Base-by-base conservation (phyloP, 768 basidiomycete genomes). In the Stropharia rugosoannulata region DNA sequence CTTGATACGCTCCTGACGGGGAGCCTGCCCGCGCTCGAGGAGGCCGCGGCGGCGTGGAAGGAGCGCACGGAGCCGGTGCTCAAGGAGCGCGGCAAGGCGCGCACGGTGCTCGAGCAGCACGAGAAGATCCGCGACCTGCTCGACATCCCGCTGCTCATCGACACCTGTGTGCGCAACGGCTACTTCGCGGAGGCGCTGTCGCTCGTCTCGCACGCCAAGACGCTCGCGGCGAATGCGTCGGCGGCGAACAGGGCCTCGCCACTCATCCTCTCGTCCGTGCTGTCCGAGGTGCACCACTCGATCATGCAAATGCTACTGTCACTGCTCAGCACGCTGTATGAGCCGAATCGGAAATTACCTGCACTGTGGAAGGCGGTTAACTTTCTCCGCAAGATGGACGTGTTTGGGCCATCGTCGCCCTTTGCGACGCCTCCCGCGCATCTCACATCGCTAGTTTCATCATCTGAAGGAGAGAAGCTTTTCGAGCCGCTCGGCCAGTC, bases 111-210 rank as follows among this genome's bases (percentile, higher is more conserved):
- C 56, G 95, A 98, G 63, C 91, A 96, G 63, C 90, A 94, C 66
- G 93, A 96, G 69, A 95, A 95, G 70, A 81, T 98, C 57, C 81
- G 90, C 60, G 95, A 98, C 69, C 73, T 98, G 36, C 83, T 98
- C 54, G 95, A 97, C 62, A 82, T 95, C 46, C 94, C 96, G 8
- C 77, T 90, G 49, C 80, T 99, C 29, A 89, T 97, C 66, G 93
- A 96, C 67, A 92, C 93, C 1, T 98, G 94, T 66, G 90, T 97
- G 12, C 83, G 94, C 38, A 94, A 93, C 64, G 93, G 93, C 6
- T 89, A 91, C 70, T 98, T 95, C 73, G 80, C 86, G 51, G 97
- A 98, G 67, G 95, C 95, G 0, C 80, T 98, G 54, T 89, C 93
- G 25, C 80, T 98, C 38, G 81, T 89, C 5, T 75, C 81, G 22